Conservation (phyloP, 441 rosid genomes). For the Bruguiera hainesii region DNA sequence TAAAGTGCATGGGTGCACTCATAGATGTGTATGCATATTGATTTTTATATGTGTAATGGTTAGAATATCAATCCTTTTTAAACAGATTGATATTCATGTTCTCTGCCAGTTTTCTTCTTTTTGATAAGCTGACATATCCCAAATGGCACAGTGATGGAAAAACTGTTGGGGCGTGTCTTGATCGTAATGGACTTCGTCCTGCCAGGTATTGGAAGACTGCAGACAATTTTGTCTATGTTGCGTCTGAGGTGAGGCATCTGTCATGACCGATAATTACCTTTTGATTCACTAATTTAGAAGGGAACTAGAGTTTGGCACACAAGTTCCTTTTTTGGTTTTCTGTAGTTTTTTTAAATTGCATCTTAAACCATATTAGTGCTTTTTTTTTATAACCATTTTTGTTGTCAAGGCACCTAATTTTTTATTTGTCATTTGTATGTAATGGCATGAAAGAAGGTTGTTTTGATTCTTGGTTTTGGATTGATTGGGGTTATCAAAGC, state of each 20-base stretch:
- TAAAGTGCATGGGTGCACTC: background rate
- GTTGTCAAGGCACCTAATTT: background rate
- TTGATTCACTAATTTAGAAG: background rate
- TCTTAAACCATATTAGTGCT: background rate
- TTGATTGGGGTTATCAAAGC: background rate
- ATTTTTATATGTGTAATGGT: background rate
- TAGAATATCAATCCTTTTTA: background rate
- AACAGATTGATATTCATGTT: constrained; percentile 8
- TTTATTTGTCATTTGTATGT: background rate
- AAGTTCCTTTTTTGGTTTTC: background rate
- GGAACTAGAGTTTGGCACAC: constrained; percentile 1
- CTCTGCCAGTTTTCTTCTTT: constrained; percentile 32
- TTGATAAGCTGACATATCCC: constrained; percentile 38
- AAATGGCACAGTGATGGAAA: constrained; percentile 89
- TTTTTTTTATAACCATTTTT: background rate
- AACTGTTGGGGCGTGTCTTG: constrained; percentile 99
- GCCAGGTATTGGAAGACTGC: constrained; percentile 97
- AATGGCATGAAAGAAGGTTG: background rate
- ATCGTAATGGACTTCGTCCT: constrained; percentile 99
- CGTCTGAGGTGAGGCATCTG: constrained; percentile 81
- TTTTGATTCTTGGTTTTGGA: constrained; percentile 4
- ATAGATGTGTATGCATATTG: background rate
- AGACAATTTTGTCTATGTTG: constrained; percentile 96
- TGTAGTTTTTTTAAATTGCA: background rate
- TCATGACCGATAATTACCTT: constrained; percentile 21